Conservation (phyloP, 2,329 filamentous ascomycete genomes). For the Dothiorella sarmentorum region DNA sequence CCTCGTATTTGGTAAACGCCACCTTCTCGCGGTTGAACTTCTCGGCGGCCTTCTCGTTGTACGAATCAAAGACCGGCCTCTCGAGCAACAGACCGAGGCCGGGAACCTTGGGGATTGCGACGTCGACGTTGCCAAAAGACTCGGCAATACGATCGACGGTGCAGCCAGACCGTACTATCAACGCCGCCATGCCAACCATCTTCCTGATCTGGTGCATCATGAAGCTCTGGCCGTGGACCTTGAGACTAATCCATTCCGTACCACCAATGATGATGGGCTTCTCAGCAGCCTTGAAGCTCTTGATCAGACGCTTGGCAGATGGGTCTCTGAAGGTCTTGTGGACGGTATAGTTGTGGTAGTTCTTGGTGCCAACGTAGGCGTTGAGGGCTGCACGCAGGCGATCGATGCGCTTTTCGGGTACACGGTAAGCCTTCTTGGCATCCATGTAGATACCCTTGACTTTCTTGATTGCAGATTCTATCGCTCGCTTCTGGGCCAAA, state of each 20-base stretch:
- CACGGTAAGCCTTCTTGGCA: conserved; percentile 82
- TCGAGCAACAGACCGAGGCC: conserved; percentile 85
- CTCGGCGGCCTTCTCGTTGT: conserved; percentile 70
- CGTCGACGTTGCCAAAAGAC: conserved; percentile 66
- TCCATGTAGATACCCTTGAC: conserved; percentile 78
- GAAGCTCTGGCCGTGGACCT: conserved; percentile 96
- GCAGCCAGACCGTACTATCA: conserved; percentile 82
- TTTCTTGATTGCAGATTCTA: conserved; percentile 44
- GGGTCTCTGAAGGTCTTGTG: conserved; percentile 79
- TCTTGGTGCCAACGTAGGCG: conserved; percentile 77
- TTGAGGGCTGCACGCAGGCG: conserved; percentile 73
- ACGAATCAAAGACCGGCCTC: conserved; percentile 83
- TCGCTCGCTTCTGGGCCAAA: conserved; percentile 27
- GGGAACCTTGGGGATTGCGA: conserved; percentile 91
- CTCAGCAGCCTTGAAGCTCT: conserved; percentile 75
- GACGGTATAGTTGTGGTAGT: conserved; percentile 98
- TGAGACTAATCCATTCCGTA: conserved; percentile 92
- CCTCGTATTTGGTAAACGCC: conserved; percentile 73
- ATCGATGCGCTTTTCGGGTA: conserved; percentile 66
- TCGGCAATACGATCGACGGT: conserved; percentile 67
- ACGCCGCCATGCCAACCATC: conserved; percentile 90
- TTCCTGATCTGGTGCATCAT: conserved; percentile 99
- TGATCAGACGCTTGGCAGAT: conserved; percentile 85
- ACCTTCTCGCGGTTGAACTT: conserved; percentile 65
- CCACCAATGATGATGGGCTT: conserved; percentile 72